Evolutionary conservation across 139 green algal species (phyloP).

Genomic region (Gonium pectorale): DNA sequence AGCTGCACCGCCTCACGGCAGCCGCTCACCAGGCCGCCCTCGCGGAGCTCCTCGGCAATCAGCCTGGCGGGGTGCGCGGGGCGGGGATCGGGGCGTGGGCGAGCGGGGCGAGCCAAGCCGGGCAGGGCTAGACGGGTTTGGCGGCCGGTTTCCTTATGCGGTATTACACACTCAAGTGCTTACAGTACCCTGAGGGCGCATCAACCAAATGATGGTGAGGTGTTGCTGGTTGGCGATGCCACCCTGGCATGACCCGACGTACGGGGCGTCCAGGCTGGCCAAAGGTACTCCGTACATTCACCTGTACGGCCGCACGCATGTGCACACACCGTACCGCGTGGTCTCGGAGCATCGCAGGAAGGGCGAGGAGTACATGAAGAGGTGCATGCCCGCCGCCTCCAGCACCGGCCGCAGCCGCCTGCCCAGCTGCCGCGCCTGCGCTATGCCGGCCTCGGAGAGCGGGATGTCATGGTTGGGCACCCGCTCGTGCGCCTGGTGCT

Average conservation of each 20-base stretch:
- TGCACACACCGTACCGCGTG: conserved; percentile 16
- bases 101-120: neutral
- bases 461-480: conserved; percentile 52
- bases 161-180: no score
- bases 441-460: neutral
- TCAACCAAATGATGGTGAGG: no score
- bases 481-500: conserved; percentile 34
- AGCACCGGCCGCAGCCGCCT: conserved; percentile 8
- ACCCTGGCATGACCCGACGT: no score
- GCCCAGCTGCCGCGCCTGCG: conserved; percentile 33
- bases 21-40: neutral
- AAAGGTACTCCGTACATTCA: neutral
- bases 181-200: no score
- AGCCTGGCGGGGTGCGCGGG: neutral
- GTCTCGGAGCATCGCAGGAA: conserved; percentile 40
- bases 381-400: neutral
- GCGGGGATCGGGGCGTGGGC: no score
- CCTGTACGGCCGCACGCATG: no score
- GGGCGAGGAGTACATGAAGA: conserved; percentile 43
- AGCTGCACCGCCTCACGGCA: conserved; percentile 86
- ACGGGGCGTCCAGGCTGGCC: no score
- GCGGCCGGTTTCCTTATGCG: no score
- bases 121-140: no score
- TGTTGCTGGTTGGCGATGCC: no score
- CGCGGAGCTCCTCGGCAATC: conserved; percentile 5